These are phyloP conservation scores for Aleurites moluccanus DNA, from an alignment of 441 rosid genomes.

Conservation along the genomic window DNA sequence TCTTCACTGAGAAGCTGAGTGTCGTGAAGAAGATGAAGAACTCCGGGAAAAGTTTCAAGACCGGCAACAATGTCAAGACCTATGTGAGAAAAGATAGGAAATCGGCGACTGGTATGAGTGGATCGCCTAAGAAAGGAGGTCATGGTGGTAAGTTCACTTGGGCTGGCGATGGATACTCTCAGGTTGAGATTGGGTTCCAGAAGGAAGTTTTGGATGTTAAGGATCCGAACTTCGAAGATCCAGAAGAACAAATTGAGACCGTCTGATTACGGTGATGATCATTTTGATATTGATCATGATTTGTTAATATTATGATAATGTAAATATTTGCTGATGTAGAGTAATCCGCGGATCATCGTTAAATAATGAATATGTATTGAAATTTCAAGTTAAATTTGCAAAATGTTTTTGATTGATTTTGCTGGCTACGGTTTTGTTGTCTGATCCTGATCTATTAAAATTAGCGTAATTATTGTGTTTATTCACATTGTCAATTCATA, in stretches of 20 bases:
- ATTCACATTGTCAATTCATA: too few species aligned
- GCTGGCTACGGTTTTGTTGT: too few species aligned
- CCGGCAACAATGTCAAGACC: conserved; percentile 18
- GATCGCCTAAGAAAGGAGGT: conserved; percentile 77
- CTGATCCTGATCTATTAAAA: too few species aligned
- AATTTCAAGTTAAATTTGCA: too few species aligned
- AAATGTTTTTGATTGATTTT: neutral
- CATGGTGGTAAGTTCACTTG: conserved; percentile 73
- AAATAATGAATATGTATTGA: too few species aligned
- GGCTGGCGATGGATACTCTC: conserved; percentile 53
- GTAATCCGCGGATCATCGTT: neutral
- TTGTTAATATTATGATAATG: neutral
- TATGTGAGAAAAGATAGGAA: conserved; percentile 49
- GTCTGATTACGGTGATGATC: conserved; percentile 13
- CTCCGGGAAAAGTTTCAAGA: conserved; percentile 35
- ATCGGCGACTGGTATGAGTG: conserved; percentile 56
- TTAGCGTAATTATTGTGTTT: too few species aligned
- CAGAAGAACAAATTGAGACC: conserved; percentile 29
- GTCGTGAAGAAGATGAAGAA: conserved; percentile 46
- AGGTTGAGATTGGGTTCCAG: conserved; percentile 47
- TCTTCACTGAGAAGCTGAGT: neutral
- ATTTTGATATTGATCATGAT: neutral
- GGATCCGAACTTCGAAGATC: conserved; percentile 73
- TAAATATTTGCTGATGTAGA: neutral
- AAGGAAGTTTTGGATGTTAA: conserved; percentile 43